Base-by-base conservation (phyloP, 2,329 filamentous ascomycete species). In the Emergomyces orientalis region DNA sequence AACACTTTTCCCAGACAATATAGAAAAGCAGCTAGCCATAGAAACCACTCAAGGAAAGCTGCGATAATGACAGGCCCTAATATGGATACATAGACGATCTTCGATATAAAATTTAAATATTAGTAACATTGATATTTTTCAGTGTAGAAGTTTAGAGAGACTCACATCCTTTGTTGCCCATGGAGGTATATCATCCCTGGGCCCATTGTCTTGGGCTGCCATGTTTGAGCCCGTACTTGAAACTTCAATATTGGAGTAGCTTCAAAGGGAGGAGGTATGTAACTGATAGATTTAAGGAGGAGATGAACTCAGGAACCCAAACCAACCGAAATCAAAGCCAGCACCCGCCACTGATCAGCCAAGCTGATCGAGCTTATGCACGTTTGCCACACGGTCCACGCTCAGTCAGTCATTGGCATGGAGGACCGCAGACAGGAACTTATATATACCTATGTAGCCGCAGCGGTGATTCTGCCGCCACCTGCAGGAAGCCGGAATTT, bases 1-100 rank as follows among this genome's bases (percentile, higher is more conserved):
- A 88, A 96, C 37, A 93, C 91, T 74, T 97, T 96, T 71, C 86
- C 79, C 1, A 97, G 80, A 73, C 93, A 97, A 76, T 97, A 97
- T 66, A 94, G 73, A 72, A 97, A 97, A 3, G 93, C 91, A n/a
- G 88, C 86, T 49, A 97, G 82, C 91, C 92, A 97, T 17, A 97
- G 83, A 65, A 96, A 86, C 91, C 94, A 97, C 78, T 97, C 93
- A 9, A 97, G 80, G 37, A 91, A 81, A 1, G 93, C 93, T 64
- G 89, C 89, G 30, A 94, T 70, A 86, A 97, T 91, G 59, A 97
- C 80, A 7, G 88, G 76, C 22, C 90, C 90, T 43, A 97, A 83
- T 67, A 97, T 88, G 62, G 86, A 80, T 9, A 92, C 88, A 73
- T 95, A 97, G 63, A 93, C 80, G 69, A 96, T 91, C 90, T 97